These are phyloP conservation scores for Neonectria hederae DNA, from an alignment of 2,329 filamentous ascomycete genomes.

Conservation along the genomic window DNA sequence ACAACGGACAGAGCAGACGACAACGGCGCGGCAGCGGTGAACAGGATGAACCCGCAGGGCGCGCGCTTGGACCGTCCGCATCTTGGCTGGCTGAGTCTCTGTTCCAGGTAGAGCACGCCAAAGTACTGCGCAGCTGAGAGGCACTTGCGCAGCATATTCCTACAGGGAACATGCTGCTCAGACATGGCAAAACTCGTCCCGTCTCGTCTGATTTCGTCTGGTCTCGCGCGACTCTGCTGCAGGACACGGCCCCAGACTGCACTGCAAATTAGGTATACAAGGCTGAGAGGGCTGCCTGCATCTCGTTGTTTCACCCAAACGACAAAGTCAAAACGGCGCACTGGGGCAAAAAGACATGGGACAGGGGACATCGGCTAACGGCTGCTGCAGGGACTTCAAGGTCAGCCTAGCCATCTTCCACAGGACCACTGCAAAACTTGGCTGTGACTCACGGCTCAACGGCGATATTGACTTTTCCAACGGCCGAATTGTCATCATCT, in stretches of 20 bases:
- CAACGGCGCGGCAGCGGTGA: conserved; percentile 11
- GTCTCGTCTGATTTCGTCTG: conserved; percentile 2
- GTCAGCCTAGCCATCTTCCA: background rate
- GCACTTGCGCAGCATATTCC: too few relatives aligned
- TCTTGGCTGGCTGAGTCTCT: background rate
- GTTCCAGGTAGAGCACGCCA: background rate
- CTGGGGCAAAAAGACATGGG: too few relatives aligned
- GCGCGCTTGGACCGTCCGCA: background rate
- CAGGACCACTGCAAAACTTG: background rate
- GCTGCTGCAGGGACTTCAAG: background rate
- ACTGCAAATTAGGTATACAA: background rate
- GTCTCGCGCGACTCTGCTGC: conserved; percentile 17
- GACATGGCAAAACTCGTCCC: background rate
- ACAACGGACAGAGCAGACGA: too few relatives aligned
- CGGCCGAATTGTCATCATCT: background rate
- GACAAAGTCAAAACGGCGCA: background rate
- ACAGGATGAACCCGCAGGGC: conserved; percentile 17
- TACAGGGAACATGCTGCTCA: background rate
- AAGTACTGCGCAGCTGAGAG: background rate
- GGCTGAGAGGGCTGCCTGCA: conserved; percentile 1
- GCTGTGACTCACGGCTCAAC: background rate
- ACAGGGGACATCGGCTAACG: background rate
- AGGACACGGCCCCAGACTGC: conserved; percentile 5
- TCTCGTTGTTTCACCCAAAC: background rate
- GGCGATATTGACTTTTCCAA: background rate